These are phyloP conservation scores for Fistulifera pelliculosa DNA, from an alignment of 108 stramenopile genomes.

Conservation along the genomic window DNA sequence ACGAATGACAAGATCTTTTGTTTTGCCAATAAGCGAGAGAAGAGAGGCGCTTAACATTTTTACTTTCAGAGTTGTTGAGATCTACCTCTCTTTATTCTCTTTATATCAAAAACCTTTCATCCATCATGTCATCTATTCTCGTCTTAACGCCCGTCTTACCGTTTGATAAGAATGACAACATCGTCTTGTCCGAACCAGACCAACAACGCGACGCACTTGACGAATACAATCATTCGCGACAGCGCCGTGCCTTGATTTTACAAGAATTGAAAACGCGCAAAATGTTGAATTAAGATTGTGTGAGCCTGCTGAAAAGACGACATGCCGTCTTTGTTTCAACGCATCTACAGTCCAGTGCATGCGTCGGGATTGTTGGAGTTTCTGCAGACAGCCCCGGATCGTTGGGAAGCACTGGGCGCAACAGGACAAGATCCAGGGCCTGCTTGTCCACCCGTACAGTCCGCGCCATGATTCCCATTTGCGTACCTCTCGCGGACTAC, in stretches of 20 bases:
- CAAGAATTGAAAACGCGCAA: constrained; percentile 6
- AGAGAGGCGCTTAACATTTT: too few relatives aligned
- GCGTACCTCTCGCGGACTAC: constrained; percentile 26
- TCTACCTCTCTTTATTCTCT: too few relatives aligned
- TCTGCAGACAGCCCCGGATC: constrained; percentile 28
- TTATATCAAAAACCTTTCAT: too few relatives aligned
- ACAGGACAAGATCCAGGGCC: constrained; percentile 21
- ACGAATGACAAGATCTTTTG: too few relatives aligned
- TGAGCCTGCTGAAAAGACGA: neutral
- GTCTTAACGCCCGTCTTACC: constrained; percentile 4
- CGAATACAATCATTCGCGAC: constrained; percentile 59
- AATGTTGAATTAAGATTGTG: neutral
- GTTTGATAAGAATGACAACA: neutral
- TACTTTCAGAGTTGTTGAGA: too few relatives aligned
- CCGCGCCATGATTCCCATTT: constrained; percentile 23
- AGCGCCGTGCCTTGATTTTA: constrained; percentile 50
- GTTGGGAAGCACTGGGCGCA: constrained; percentile 27
- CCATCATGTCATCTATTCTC: neutral
- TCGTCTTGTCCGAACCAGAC: constrained; percentile 2
- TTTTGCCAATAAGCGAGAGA: too few relatives aligned
- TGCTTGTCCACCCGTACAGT: neutral
- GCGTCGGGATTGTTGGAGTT: constrained; percentile 23
- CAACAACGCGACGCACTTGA: constrained; percentile 30
- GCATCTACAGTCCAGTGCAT: constrained; percentile 21
- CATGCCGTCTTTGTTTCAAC: too few relatives aligned